Evolutionary conservation across 2,329 filamentous ascomycete genomes (phyloP).

Genomic region (Zymoseptoria crescenta): DNA sequence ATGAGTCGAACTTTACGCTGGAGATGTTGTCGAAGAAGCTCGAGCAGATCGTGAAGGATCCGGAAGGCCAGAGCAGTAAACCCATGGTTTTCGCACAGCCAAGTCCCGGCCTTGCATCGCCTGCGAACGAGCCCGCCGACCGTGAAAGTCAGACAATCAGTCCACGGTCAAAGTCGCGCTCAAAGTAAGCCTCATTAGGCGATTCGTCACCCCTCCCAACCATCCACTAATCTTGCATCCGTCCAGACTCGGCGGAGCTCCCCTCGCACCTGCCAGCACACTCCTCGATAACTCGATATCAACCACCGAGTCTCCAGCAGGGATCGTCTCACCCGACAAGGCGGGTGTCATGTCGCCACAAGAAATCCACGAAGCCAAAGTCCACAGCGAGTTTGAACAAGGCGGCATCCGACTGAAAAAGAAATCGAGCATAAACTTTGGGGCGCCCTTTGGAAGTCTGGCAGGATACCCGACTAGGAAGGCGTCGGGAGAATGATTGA

Average conservation of each 20-base stretch:
- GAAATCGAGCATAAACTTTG: conserved; percentile 31
- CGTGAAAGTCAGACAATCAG: conserved; percentile 4
- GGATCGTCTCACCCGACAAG: not conserved
- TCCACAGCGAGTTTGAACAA: conserved; percentile 23
- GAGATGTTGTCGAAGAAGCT: conserved; percentile 27
- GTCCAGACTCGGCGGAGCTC: conserved; percentile 4
- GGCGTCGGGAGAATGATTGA: conserved; percentile 3
- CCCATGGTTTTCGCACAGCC: conserved; percentile 25
- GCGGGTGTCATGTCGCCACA: conserved; percentile 13
- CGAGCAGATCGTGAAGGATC: conserved; percentile 27
- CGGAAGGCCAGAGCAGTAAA: conserved; percentile 23
- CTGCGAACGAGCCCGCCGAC: conserved; percentile 10
- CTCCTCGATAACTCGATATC: conserved; percentile 3
- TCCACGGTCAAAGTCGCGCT: not conserved
- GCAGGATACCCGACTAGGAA: conserved; percentile 22
- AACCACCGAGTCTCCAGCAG: conserved; percentile 4
- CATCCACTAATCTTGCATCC: not conserved
- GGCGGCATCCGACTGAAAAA: conserved; percentile 32
- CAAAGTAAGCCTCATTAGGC: not conserved
- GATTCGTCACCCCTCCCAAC: not conserved
- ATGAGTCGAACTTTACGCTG: conserved; percentile 30
- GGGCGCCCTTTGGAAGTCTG: conserved; percentile 29
- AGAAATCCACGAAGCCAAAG: conserved; percentile 18
- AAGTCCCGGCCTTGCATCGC: conserved; percentile 24
- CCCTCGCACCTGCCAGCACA: conserved; percentile 8